These are phyloP conservation scores for Boletales sp. DNA, from an alignment of 768 basidiomycete genomes.

Conservation along the genomic window DNA sequence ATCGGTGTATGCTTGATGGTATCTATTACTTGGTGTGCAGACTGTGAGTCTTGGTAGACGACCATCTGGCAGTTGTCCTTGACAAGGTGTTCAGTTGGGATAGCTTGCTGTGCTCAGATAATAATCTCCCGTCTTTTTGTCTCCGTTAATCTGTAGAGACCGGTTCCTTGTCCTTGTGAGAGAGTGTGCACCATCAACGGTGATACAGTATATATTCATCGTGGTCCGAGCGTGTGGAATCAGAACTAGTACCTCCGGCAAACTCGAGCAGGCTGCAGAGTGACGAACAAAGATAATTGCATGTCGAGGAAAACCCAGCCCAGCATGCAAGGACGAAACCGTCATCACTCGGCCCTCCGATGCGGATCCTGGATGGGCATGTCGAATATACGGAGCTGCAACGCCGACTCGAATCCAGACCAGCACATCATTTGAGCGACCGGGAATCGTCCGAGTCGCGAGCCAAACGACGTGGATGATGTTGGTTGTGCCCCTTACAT, in stretches of 20 bases:
- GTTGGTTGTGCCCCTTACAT: too few species aligned
- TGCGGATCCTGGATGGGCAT: slow-evolving; percentile 13
- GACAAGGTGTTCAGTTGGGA: slow-evolving; percentile 19
- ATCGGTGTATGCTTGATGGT: slow-evolving; percentile 6
- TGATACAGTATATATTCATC: not conserved
- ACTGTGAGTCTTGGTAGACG: not conserved
- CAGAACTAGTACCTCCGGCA: not conserved
- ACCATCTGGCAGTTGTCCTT: slow-evolving; percentile 23
- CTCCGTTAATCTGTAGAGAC: slow-evolving; percentile 5
- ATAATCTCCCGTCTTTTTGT: slow-evolving; percentile 15
- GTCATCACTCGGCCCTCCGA: not conserved
- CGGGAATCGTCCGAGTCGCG: not conserved
- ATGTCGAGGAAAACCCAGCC: slow-evolving; percentile 2
- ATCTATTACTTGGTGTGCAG: slow-evolving; percentile 5
- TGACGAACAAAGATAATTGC: slow-evolving; percentile 10
- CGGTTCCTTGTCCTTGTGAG: not conserved
- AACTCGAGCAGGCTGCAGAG: slow-evolving; percentile 22
- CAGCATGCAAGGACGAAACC: not conserved
- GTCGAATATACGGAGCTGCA: slow-evolving; percentile 23
- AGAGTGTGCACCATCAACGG: not conserved
- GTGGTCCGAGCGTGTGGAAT: slow-evolving; percentile 11
- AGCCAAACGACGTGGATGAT: too few species aligned
- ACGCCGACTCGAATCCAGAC: slow-evolving; percentile 8
- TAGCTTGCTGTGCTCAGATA: slow-evolving; percentile 17
- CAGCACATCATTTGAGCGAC: not conserved